phyloP scores from a whole-genome alignment of 139 green algal genomes.

The Trebouxia sp. region DNA sequence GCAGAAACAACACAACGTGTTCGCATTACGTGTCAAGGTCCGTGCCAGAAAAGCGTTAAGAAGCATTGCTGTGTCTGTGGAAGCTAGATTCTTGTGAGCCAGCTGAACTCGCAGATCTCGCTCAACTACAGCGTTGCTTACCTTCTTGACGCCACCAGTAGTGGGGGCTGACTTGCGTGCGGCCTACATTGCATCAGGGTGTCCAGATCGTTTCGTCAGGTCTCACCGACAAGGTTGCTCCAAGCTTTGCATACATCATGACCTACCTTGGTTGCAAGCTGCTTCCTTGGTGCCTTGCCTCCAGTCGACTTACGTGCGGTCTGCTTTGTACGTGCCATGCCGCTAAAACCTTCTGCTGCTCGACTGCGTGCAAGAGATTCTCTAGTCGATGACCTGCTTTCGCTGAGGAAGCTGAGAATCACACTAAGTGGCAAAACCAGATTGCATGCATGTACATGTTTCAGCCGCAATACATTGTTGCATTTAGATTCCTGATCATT shows the following conservation, averaged over 20 bases:
- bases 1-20: background rate
- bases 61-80: background rate
- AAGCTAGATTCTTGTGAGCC: background rate
- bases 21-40: background rate
- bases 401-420: too few relatives aligned
- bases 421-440: too few relatives aligned
- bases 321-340: conserved; percentile 98
- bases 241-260: too few relatives aligned
- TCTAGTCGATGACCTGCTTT: too few relatives aligned
- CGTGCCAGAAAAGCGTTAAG: background rate
- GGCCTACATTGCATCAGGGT: conserved; percentile 56
- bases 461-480: too few relatives aligned
- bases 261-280: conserved; percentile 87
- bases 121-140: conserved; percentile 44
- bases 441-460: too few relatives aligned
- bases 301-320: conserved; percentile 90
- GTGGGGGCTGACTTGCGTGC: conserved; percentile 90
- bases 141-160: conserved; percentile 92
- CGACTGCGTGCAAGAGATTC: too few relatives aligned
- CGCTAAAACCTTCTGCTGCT: too few relatives aligned
- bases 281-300: conserved; percentile 89
- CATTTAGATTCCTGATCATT: too few relatives aligned
- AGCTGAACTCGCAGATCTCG: background rate
- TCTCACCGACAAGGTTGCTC: background rate
- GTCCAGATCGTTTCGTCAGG: background rate